phyloP scores from a whole-genome alignment of 345 rosid genomes.

The Excoecaria cochinchinensis region DNA sequence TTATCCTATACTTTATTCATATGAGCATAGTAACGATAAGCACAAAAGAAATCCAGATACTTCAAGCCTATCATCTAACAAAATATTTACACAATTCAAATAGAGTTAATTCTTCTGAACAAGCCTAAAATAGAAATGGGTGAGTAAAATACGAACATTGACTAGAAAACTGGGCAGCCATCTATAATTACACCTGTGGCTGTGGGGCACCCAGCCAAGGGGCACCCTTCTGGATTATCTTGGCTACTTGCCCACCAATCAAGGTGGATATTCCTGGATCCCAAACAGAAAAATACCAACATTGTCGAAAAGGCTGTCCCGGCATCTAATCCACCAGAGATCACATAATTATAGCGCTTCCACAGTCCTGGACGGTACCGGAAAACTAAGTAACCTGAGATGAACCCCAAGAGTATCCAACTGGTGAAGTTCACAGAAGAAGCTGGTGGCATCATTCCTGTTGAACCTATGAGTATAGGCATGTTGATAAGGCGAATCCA shows the following conservation, averaged over 20 bases:
- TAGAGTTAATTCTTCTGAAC: background rate
- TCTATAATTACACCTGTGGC: conserved; percentile 47
- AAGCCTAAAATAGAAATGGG: background rate
- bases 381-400: conserved; percentile 53
- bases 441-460: conserved; percentile 76
- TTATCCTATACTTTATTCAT: background rate
- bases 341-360: conserved; percentile 65
- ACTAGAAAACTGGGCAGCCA: conserved; percentile 58
- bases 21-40: background rate
- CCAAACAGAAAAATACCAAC: conserved; percentile 48
- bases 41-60: background rate
- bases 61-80: background rate
- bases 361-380: conserved; percentile 51
- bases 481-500: conserved; percentile 65
- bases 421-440: conserved; percentile 65
- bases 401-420: conserved; percentile 59
- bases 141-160: background rate
- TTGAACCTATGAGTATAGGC: conserved; percentile 68
- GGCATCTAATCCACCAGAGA: conserved; percentile 73
- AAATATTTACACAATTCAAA: background rate
- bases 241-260: conserved; percentile 73
- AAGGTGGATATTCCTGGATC: conserved; percentile 38
- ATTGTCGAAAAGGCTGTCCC: conserved; percentile 73
- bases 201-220: conserved; percentile 67
- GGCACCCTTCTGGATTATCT: conserved; percentile 54